Conservation (phyloP, 2,329 filamentous ascomycete genomes). For the Mycosphaerelloides madeirae region DNA sequence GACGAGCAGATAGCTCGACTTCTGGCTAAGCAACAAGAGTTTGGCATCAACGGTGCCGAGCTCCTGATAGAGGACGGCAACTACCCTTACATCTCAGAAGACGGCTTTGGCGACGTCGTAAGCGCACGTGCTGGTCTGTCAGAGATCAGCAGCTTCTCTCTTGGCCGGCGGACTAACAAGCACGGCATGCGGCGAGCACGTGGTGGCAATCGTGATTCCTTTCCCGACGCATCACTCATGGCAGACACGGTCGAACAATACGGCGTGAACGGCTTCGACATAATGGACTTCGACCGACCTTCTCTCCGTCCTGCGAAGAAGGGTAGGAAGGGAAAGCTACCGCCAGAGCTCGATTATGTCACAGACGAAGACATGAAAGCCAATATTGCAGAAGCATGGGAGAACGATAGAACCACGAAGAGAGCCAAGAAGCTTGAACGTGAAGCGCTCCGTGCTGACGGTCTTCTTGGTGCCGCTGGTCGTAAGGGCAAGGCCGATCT, state of each 20-base stretch:
- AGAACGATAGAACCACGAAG: slow-evolving; percentile 44
- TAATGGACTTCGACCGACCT: slow-evolving; percentile 76
- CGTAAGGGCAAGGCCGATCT: slow-evolving; percentile 46
- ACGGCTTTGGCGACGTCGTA: slow-evolving; percentile 28
- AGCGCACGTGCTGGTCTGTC: slow-evolving; percentile 29
- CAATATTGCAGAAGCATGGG: slow-evolving; percentile 39
- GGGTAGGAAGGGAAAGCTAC: slow-evolving; percentile 48
- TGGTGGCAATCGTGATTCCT: slow-evolving; percentile 33
- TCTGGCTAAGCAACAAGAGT: slow-evolving; percentile 58
- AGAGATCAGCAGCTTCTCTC: slow-evolving; percentile 23
- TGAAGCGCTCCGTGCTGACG: slow-evolving; percentile 42
- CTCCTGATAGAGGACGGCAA: slow-evolving; percentile 49
- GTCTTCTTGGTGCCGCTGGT: slow-evolving; percentile 34
- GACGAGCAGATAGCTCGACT: slow-evolving; percentile 61
- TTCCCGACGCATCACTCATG: slow-evolving; percentile 53
- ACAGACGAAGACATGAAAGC: slow-evolving; percentile 43
- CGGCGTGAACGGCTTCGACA: slow-evolving; percentile 69
- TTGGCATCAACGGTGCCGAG: slow-evolving; percentile 58
- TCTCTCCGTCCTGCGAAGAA: slow-evolving; percentile 63
- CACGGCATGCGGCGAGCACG: slow-evolving; percentile 16
- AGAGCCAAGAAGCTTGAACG: slow-evolving; percentile 45
- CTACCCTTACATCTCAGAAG: slow-evolving; percentile 13
- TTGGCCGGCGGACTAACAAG: slow-evolving; percentile 16
- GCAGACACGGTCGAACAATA: slow-evolving; percentile 58
- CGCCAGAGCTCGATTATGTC: slow-evolving; percentile 34